Conservation (phyloP, 306 rosid species). For the Inga oerstediana region DNA sequence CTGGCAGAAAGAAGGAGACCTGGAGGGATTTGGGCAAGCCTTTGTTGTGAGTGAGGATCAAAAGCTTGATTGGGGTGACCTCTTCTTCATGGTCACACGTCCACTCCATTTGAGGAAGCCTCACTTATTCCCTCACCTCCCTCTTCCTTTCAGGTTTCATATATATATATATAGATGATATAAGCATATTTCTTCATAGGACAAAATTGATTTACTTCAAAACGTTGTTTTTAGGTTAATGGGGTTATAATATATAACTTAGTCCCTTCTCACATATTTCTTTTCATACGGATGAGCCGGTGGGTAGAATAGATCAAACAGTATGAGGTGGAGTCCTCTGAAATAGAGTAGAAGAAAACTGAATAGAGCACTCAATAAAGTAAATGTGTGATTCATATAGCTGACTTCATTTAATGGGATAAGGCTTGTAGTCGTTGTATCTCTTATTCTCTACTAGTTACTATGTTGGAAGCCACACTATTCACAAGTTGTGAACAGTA, state of each 20-base stretch:
- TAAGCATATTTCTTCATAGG: not conserved
- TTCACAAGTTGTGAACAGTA: not conserved
- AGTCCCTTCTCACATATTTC: not conserved
- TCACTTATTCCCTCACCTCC: conserved; percentile 56
- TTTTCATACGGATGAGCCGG: too few relatives aligned
- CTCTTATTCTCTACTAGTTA: not conserved
- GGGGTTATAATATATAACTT: not conserved
- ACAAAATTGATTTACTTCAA: not conserved
- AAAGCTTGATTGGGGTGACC: conserved; percentile 58
- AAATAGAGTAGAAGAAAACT: too few relatives aligned
- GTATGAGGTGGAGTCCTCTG: too few relatives aligned
- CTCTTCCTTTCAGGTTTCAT: conserved; percentile 47
- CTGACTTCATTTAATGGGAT: too few relatives aligned
- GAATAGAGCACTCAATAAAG: too few relatives aligned
- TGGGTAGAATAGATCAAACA: too few relatives aligned
- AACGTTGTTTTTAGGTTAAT: not conserved
- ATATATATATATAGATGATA: not conserved
- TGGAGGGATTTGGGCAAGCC: conserved; percentile 73
- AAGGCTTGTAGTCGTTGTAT: not conserved
- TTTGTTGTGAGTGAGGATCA: conserved; percentile 49
- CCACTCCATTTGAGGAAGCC: conserved; percentile 48
- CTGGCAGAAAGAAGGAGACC: conserved; percentile 47
- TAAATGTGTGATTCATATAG: too few relatives aligned
- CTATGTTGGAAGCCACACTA: not conserved
- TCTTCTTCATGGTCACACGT: conserved; percentile 45